Conservation (phyloP, 129 eudicot species). For the sunflower (Helianthus annuus) region HanXRQr2.0-SUNRISE NC_035449.2:178434037-178434536, state of each 20-base stretch:
- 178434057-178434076: too few species aligned
- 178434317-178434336: conserved; percentile 27
- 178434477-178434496: conserved; percentile 47
- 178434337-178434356: conserved; percentile 45
- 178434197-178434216: not conserved
- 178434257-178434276: conserved; percentile 22
- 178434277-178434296: conserved; percentile 29
- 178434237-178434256: not conserved
- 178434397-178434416: conserved; percentile 33
- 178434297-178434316: conserved; percentile 31
- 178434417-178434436: conserved; percentile 45
- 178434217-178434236: not conserved
- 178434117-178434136: too few species aligned
- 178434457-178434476: conserved; percentile 55
- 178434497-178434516: conserved; percentile 59
- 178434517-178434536: conserved; percentile 19
- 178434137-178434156: too few species aligned
- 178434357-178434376: conserved; percentile 43
- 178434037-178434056: too few species aligned
- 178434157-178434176: too few species aligned
- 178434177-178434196: not conserved
- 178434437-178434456: conserved; percentile 44
- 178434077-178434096: too few species aligned
- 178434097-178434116: too few species aligned
- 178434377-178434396: conserved; percentile 48